phyloP scores from a whole-genome alignment of 352 stramenopile species.

The Pythium dissotocum region DNA sequence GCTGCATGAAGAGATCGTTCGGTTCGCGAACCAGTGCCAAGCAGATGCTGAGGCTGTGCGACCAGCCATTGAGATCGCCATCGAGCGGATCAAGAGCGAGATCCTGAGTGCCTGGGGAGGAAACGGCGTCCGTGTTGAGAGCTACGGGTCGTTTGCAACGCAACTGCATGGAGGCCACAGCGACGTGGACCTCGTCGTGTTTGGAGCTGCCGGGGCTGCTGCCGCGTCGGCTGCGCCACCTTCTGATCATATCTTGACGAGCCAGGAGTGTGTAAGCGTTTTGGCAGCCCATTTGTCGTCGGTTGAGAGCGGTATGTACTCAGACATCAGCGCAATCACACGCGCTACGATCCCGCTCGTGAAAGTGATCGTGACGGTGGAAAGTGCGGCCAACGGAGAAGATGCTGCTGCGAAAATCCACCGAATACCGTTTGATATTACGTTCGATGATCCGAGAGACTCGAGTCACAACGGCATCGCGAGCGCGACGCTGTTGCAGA shows the following conservation, averaged over 20 bases:
- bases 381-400: neutral
- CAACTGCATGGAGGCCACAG: conserved; percentile 61
- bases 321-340: conserved; percentile 69
- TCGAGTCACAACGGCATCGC: conserved; percentile 71
- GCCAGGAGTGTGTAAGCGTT: conserved; percentile 54
- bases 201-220: conserved; percentile 29
- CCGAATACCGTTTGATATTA: conserved; percentile 79
- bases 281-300: conserved; percentile 31
- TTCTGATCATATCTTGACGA: neutral
- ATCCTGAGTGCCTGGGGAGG: conserved; percentile 55
- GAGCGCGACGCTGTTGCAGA: conserved; percentile 69
- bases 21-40: conserved; percentile 54
- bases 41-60: conserved; percentile 37
- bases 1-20: conserved; percentile 75
- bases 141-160: conserved; percentile 77
- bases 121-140: conserved; percentile 46
- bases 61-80: conserved; percentile 51
- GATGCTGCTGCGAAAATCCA: conserved; percentile 16
- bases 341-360: conserved; percentile 74
- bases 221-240: neutral
- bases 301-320: conserved; percentile 17
- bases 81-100: conserved; percentile 44
- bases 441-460: conserved; percentile 69
- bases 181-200: conserved; percentile 83
- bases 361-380: conserved; percentile 64